Base-by-base conservation (phyloP, 805 yeast species). In the Candida lessepsii region DNA sequence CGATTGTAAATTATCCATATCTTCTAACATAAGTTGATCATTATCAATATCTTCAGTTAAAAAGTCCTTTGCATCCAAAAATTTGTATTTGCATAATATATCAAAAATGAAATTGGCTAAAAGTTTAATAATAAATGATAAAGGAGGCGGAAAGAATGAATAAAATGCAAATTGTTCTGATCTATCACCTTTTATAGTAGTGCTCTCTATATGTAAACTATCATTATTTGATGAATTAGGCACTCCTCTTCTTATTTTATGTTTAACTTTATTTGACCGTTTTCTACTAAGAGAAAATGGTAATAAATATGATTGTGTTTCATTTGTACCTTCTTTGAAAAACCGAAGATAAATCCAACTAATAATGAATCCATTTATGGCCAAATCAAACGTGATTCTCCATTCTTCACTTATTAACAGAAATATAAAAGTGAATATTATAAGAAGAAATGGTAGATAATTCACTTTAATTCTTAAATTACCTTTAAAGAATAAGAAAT, bases 401-500 rank as follows among this genome's bases (percentile, higher is more conserved):
- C 50, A 67, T 47, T 52, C 70, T 39, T 49, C 59, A 49, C 50
- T 53, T 40, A 56, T 37, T 15, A 51, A 42, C 46, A 38, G 63
- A 16, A 49, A 53, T 5, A 40, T 51, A 53, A 35, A 68, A 44
- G 32, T 57, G 5, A 21, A 52, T 15, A 55, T 40, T 2, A 60
- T 29, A 7, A 58, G 41, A 9, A 70, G 47, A 29, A 67, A 65
- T n/a, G 74, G 65, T 5, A 71, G 38, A 33, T 66, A 65, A 27
- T 70, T 52, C 16, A 69, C 68, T 48, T 68, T 69, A 29, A 78
- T 61, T 44, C 77, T 68, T 40, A 71, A 39, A 39, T 62, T 45
- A 29, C 77, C 76, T 41, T 70, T 61, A 60, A 79, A 63, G 41
- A 76, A 61, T 35, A 67, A 60, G 48, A 78, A 56, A 47, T 80